Base-by-base conservation (phyloP, 2,329 filamentous ascomycete genomes). In the Botrytis elliptica region DNA sequence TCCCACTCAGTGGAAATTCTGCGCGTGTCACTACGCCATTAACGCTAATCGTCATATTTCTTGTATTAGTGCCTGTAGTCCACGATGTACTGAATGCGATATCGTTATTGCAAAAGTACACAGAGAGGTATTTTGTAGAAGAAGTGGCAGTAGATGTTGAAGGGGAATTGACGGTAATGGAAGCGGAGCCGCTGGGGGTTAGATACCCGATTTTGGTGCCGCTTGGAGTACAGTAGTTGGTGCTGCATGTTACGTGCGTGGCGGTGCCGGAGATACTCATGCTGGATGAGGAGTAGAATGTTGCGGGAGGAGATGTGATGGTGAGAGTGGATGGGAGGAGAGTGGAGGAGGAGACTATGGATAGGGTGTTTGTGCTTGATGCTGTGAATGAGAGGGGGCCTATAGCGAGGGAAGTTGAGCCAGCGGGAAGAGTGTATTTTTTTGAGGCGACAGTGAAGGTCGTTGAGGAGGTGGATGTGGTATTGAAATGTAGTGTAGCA, bases 221-320 rank as follows among this genome's bases (percentile, higher is more conserved):
- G 38, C 77, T 75, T 8, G 78, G 78, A 0, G 60, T 12, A 60
- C 78, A 80, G 69, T 77, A 73, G 40, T 66, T 73, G 3, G 73
- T 73, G 49, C 33, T 57, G 68, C 78, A 80, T 25, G 74, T 72
- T 49, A 68, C 72, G 7, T 38, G 72, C 29, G 55, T 65, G 16
- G 78, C 71, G 38, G 62, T 29, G 73, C 88, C 88, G 25, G 84
- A 83, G 1, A 88, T 87, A 1, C 87, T 88, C 81, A 88, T 89
- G 62, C 86, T 88, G 7, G 85, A 84, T 14, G 84, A 84, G 12
- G 86, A 86, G 68, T 78, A 77, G 42, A 87, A 87, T 0, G 85
- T 74, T 64, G 70, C 46, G 1, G 67, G 25, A 42, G 77, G 77
- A 3, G 49, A 7, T 18, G 75, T 71, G 22, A 79, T 73, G 5